These are phyloP conservation scores for Ophiosphaerella korrae DNA, from an alignment of 2,329 filamentous ascomycete genomes.

Conservation along the genomic window DNA sequence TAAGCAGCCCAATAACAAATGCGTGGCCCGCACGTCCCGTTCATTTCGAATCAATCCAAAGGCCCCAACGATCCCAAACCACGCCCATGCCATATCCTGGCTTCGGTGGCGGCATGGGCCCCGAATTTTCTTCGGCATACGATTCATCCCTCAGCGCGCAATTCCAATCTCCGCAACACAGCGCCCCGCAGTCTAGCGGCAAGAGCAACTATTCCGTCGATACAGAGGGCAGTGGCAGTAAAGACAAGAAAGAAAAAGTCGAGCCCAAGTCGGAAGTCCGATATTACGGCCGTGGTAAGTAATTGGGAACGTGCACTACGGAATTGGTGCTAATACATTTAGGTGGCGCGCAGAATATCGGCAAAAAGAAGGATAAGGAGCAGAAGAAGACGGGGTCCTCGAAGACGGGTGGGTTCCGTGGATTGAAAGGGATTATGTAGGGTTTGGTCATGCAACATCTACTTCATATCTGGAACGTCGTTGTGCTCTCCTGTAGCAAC, in stretches of 20 bases:
- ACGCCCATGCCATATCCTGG: constrained; percentile 28
- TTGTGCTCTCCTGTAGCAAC: too few relatives aligned
- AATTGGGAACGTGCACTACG: neutral
- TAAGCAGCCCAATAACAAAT: constrained; percentile 24
- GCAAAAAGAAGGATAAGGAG: constrained; percentile 59
- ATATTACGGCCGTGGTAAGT: constrained; percentile 61
- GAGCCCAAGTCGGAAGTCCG: constrained; percentile 56
- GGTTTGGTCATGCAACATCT: neutral
- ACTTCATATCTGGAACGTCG: too few relatives aligned
- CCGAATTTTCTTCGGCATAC: constrained; percentile 36
- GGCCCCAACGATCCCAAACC: constrained; percentile 25
- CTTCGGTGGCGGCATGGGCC: constrained; percentile 29
- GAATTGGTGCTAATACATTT: constrained; percentile 40
- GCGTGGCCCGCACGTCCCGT: constrained; percentile 30
- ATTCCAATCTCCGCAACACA: constrained; percentile 21
- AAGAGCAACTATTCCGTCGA: constrained; percentile 50
- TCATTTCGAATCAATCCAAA: constrained; percentile 36
- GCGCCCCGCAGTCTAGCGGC: constrained; percentile 37
- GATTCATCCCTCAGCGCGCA: constrained; percentile 39
- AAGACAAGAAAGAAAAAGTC: constrained; percentile 51
- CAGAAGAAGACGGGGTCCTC: constrained; percentile 50
- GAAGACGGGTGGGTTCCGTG: constrained; percentile 47
- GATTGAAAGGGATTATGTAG: constrained; percentile 48
- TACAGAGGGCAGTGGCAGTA: constrained; percentile 41
- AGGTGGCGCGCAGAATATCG: constrained; percentile 59